Conservation (phyloP, 768 basidiomycete species). For the Termitomyces bulborhizus region DNA sequence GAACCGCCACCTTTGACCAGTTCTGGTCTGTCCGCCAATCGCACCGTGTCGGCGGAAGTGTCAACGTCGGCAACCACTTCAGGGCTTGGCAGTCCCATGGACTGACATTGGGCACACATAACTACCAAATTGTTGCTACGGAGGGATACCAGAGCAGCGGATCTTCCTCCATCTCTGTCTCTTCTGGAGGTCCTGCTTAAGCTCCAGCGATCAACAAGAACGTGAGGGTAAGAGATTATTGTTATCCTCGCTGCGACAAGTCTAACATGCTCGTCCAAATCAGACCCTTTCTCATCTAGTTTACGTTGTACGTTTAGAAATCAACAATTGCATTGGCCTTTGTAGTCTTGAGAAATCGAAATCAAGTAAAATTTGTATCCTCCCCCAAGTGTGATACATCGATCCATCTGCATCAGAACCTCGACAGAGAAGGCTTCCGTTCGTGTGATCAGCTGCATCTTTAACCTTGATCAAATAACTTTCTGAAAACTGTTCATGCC, state of each 20-base stretch:
- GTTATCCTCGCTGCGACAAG: background rate
- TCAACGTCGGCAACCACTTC: conserved; percentile 35
- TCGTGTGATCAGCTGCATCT: no score
- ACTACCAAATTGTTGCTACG: conserved; percentile 42
- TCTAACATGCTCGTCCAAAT: background rate
- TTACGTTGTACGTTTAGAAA: background rate
- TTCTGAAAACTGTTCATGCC: no score
- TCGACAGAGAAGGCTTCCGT: background rate
- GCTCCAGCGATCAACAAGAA: background rate
- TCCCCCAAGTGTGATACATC: no score
- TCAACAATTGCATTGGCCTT: no score
- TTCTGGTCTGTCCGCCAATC: conserved; percentile 38
- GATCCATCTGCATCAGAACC: no score
- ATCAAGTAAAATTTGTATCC: background rate
- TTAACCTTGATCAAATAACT: no score
- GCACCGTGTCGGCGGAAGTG: conserved; percentile 27
- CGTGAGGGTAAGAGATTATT: background rate
- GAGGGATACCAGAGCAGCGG: conserved; percentile 40
- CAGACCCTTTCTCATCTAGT: background rate
- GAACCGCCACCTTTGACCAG: conserved; percentile 41
- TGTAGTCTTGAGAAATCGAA: background rate
- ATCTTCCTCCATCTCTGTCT: conserved; percentile 13
- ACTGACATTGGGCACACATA: conserved; percentile 31
- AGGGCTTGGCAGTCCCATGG: conserved; percentile 34
- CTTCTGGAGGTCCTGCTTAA: background rate